A percentile compares a stretch with the other conserved stretches of the same genome.
Evolutionary conservation across 2,329 filamentous ascomycete species (phyloP).

Genomic region (Dichotomopilus funicola): DNA sequence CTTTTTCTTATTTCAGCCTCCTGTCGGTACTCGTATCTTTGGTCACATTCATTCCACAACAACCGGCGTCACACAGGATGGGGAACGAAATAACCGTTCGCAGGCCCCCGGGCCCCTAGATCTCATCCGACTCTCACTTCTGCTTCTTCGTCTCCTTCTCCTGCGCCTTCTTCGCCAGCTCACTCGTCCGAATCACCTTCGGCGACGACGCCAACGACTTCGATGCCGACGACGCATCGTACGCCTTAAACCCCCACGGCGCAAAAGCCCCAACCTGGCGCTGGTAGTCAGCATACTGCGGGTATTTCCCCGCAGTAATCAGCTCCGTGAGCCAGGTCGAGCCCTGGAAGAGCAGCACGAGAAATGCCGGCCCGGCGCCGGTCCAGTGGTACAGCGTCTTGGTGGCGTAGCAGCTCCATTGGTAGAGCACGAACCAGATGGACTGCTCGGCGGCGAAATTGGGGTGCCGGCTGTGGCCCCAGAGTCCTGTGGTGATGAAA

Average conservation of each 20-base stretch:
- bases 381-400: slow-evolving; percentile 73
- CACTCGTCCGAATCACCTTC: slow-evolving; percentile 46
- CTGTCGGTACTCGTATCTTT: no score
- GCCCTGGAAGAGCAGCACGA: slow-evolving; percentile 78
- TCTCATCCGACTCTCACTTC: slow-evolving; percentile 18
- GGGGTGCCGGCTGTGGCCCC: slow-evolving; percentile 83
- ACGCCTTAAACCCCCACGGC: slow-evolving; percentile 48
- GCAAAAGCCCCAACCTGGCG: slow-evolving; percentile 75
- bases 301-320: slow-evolving; percentile 76
- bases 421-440: slow-evolving; percentile 82
- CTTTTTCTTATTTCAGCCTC: no score
- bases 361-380: slow-evolving; percentile 58
- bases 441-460: slow-evolving; percentile 92
- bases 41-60: background rate
- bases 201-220: slow-evolving; percentile 21
- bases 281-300: slow-evolving; percentile 82
- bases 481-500: slow-evolving; percentile 78
- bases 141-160: slow-evolving; percentile 30
- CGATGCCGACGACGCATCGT: slow-evolving; percentile 32
- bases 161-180: slow-evolving; percentile 40
- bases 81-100: no score
- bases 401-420: slow-evolving; percentile 76
- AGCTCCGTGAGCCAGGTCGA: slow-evolving; percentile 84
- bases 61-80: background rate
- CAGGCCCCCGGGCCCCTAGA: background rate